These are phyloP conservation scores for Daldinia caldariorum DNA, from an alignment of 495 filamentous ascomycete genomes.

Conservation along the genomic window DNA sequence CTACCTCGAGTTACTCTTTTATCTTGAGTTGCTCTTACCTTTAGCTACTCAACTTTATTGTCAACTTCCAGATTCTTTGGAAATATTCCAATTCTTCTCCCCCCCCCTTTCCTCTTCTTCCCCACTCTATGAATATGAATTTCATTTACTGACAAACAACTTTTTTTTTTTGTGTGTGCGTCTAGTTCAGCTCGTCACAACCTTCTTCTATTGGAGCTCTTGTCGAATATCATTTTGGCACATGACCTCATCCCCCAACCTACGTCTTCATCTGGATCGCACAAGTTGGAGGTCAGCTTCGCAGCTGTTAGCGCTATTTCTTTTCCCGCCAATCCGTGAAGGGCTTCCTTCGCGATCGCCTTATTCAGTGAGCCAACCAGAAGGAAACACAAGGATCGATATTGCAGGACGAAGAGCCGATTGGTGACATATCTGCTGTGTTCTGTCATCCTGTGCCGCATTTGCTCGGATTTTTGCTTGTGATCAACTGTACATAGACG, in stretches of 20 bases:
- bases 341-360: constrained; percentile 26
- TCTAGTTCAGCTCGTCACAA: constrained; percentile 6
- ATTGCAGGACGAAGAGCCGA: constrained; percentile 41
- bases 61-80: neutral
- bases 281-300: constrained; percentile 43
- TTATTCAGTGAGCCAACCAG: constrained; percentile 36
- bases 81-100: neutral
- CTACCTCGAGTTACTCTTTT: neutral
- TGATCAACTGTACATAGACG: constrained; percentile 31
- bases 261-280: constrained; percentile 26
- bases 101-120: neutral
- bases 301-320: constrained; percentile 38
- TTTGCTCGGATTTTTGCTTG: constrained; percentile 33
- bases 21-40: neutral
- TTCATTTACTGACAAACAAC: constrained; percentile 3
- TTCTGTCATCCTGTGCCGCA: constrained; percentile 39
- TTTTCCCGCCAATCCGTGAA: constrained; percentile 35
- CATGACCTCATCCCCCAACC: constrained; percentile 33
- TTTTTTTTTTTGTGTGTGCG: constrained; percentile 3
- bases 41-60: neutral
- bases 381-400: constrained; percentile 42
- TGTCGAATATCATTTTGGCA: constrained; percentile 14
- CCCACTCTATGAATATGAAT: neutral
- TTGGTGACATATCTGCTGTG: constrained; percentile 31
- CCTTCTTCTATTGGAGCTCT: constrained; percentile 3